Evolutionary conservation across 306 rosid species (phyloP).

Genomic region (Canavalia gladiata): DNA sequence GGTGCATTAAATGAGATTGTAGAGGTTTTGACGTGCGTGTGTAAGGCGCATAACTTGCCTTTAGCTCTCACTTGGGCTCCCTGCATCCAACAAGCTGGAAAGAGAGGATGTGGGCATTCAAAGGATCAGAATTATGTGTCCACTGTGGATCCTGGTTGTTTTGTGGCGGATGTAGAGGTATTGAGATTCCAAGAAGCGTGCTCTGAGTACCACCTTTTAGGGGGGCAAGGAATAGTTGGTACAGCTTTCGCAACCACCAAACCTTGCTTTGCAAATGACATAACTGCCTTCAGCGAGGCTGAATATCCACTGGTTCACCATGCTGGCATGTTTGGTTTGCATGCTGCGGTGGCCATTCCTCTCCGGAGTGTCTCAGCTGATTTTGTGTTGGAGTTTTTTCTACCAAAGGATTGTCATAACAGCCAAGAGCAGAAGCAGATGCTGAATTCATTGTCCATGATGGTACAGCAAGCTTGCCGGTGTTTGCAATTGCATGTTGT

Average conservation of each 20-base stretch:
- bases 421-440: conserved; percentile 59
- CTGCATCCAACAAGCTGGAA: conserved; percentile 57
- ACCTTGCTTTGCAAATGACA: conserved; percentile 63
- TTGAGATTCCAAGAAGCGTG: conserved; percentile 64
- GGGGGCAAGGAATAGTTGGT: conserved; percentile 72
- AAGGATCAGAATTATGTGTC: conserved; percentile 51
- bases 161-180: conserved; percentile 46
- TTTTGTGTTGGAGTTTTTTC: conserved; percentile 71
- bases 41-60: conserved; percentile 65
- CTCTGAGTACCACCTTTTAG: conserved; percentile 60
- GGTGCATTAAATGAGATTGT: conserved; percentile 63
- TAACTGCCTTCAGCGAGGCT: conserved; percentile 59
- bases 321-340: conserved; percentile 62
- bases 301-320: conserved; percentile 73
- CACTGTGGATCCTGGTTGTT: conserved; percentile 64
- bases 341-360: conserved; percentile 74
- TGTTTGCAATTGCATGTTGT: conserved; percentile 50
- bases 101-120: conserved; percentile 48
- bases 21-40: conserved; percentile 61
- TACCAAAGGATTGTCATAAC: conserved; percentile 62
- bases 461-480: conserved; percentile 61
- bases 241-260: conserved; percentile 64
- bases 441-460: conserved; percentile 58
- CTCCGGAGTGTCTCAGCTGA: conserved; percentile 57
- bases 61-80: conserved; percentile 72